These are phyloP conservation scores for Thalassiosira oceanica DNA, from an alignment of 352 stramenopile genomes.

Conservation along the genomic window DNA sequence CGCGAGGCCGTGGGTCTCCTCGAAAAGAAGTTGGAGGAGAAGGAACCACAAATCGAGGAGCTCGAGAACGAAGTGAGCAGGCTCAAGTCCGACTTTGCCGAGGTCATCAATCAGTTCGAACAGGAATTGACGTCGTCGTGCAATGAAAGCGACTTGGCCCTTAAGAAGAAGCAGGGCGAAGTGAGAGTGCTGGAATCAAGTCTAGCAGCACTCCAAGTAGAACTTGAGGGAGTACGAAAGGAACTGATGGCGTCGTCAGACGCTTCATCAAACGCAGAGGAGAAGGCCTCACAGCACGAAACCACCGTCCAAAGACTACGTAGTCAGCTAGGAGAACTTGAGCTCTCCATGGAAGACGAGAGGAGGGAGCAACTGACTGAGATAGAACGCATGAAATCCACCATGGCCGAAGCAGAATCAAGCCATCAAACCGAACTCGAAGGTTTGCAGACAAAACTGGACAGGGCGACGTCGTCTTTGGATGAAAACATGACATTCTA, in stretches of 20 bases:
- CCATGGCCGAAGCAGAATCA: neutral
- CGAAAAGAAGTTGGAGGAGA: constrained; percentile 1
- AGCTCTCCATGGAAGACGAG: neutral
- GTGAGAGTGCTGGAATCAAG: constrained; percentile 3
- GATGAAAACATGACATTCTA: constrained; percentile 23
- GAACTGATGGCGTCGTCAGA: constrained; percentile 18
- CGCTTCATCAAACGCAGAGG: constrained; percentile 4
- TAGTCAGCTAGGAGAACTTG: neutral
- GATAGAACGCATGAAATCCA: neutral
- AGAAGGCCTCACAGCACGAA: constrained; percentile 20
- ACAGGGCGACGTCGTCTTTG: constrained; percentile 12
- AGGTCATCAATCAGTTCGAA: constrained; percentile 27
- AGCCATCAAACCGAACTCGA: constrained; percentile 5
- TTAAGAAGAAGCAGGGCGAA: constrained; percentile 20
- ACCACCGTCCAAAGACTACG: constrained; percentile 3
- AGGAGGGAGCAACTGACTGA: neutral
- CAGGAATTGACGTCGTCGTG: constrained; percentile 14
- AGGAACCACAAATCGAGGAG: neutral
- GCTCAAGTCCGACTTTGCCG: constrained; percentile 18
- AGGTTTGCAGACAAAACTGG: constrained; percentile 17
- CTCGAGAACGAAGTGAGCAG: constrained; percentile 9
- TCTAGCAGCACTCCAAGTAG: neutral
- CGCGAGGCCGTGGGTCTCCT: constrained; percentile 10
- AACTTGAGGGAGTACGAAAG: constrained; percentile 4
- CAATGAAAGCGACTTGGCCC: constrained; percentile 12